Conservation (phyloP, 208 protist genomes). For the Trypanosoma brucei region DNA sequence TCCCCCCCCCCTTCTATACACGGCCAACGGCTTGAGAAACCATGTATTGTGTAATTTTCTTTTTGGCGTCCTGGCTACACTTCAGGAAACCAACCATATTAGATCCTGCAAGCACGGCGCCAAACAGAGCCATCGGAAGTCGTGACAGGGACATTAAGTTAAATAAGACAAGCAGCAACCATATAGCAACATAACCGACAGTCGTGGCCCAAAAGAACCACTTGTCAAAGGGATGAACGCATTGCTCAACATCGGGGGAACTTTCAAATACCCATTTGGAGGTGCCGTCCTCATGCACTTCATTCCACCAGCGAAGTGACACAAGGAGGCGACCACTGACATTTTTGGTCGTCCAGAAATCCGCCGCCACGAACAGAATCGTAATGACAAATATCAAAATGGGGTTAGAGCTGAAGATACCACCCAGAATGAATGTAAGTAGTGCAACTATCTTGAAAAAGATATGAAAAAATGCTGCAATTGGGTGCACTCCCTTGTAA, state of each 20-base stretch:
- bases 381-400: slow-evolving; percentile 85
- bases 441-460: slow-evolving; percentile 80
- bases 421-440: slow-evolving; percentile 76
- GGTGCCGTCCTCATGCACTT: slow-evolving; percentile 89
- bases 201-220: slow-evolving; percentile 82
- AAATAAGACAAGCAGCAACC: slow-evolving; percentile 68
- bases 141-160: slow-evolving; percentile 60
- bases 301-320: slow-evolving; percentile 93
- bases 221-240: slow-evolving; percentile 74
- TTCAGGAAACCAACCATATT: slow-evolving; percentile 87
- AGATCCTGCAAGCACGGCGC: slow-evolving; percentile 41
- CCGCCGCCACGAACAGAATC: slow-evolving; percentile 81
- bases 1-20: background rate
- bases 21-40: slow-evolving; percentile 33
- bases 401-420: slow-evolving; percentile 54
- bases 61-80: slow-evolving; percentile 72
- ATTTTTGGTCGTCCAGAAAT: slow-evolving; percentile 96
- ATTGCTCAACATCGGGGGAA: slow-evolving; percentile 43
- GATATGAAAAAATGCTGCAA: slow-evolving; percentile 85
- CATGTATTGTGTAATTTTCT: slow-evolving; percentile 58
- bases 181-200: slow-evolving; percentile 40
- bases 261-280: slow-evolving; percentile 94
- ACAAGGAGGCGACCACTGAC: slow-evolving; percentile 92
- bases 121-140: slow-evolving; percentile 60
- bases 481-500: slow-evolving; percentile 82